phyloP scores from a whole-genome alignment of 495 filamentous ascomycete genomes.

The Talaromyces adpressus region DNA sequence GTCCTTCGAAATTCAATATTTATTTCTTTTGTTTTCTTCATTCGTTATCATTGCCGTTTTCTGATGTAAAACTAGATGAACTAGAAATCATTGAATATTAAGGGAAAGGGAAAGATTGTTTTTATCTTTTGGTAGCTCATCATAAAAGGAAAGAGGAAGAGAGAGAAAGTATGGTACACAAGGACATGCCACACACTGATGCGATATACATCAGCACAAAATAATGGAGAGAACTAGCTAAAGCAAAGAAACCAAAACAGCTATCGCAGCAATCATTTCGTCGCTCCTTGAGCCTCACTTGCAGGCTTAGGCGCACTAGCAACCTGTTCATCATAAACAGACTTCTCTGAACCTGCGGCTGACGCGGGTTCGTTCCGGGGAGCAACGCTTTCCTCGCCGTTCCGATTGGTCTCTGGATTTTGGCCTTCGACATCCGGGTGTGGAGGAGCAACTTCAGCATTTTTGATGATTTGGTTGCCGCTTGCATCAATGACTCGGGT shows the following conservation, averaged over 20 bases:
- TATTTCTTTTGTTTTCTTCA: constrained; percentile 6
- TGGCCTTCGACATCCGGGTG: constrained; percentile 76
- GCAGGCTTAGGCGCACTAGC: constrained; percentile 61
- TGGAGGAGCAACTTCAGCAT: constrained; percentile 59
- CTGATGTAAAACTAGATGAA: background rate
- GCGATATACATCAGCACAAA: background rate
- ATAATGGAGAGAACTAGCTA: constrained; percentile 1
- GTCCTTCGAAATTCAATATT: background rate
- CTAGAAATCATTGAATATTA: background rate
- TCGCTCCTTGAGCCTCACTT: constrained; percentile 69
- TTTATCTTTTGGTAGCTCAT: background rate
- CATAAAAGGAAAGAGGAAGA: background rate
- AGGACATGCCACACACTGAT: background rate
- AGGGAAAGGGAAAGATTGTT: background rate
- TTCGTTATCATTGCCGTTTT: background rate
- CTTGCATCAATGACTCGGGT: constrained; percentile 73
- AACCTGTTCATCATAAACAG: constrained; percentile 42
- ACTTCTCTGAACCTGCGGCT: constrained; percentile 57
- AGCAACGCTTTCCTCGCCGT: constrained; percentile 30
- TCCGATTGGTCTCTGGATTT: constrained; percentile 54
- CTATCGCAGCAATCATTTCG: constrained; percentile 15
- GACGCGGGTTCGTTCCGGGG: constrained; percentile 36
- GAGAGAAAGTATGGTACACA: background rate
- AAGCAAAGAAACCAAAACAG: background rate
- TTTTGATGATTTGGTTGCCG: constrained; percentile 60